Base-by-base conservation (phyloP, 1,139 yeast species). In the Pichia sp. region DNA sequence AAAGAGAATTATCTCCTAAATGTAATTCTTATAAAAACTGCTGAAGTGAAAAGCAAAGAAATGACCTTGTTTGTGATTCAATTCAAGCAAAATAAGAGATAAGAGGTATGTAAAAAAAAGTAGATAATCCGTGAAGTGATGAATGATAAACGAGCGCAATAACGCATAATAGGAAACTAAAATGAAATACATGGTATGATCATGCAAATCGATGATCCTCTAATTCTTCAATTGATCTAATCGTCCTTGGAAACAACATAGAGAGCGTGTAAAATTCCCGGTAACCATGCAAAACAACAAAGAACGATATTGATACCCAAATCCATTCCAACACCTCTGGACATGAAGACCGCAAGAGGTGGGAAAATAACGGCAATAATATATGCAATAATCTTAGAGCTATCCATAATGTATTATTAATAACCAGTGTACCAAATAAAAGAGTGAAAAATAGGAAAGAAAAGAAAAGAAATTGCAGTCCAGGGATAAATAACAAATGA, bases 251-350 rank as follows among this genome's bases (percentile, higher is more conserved):
- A 45, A 43, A 78, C 85, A 57, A 80, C 66, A 65, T 78, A 82
- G 55, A 80, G 64, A 44, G 90, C 90, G 59, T 81, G 85, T 54
- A 82, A 66, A 64, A 81, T 80, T 66, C 81, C 90, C 57, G 92
- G 92, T 80, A 82, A 79, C 79, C 79, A 82, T 55, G 75, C 67
- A 58, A 77, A 75, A 54, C 69, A 52, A 70, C 87, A 81, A 58
- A 79, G 72, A 46, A 80, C 59, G 52, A 79, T 60, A 69, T 81
- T 81, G 60, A 82, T 73, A 66, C 82, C 67, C 59, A 82, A 76
- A 42, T 74, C 81, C 43, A 72, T 68, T 52, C 82, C 77, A 51
- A 77, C 71, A 50, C 88, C 88, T 55, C 71, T 72, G 55, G 71
- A 74, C 73, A 81, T 65, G 64, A 77, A 81, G 52, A 82, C 92